Base-by-base conservation (phyloP, 495 filamentous ascomycete genomes). In the Saxispiralis lemnorum region DNA sequence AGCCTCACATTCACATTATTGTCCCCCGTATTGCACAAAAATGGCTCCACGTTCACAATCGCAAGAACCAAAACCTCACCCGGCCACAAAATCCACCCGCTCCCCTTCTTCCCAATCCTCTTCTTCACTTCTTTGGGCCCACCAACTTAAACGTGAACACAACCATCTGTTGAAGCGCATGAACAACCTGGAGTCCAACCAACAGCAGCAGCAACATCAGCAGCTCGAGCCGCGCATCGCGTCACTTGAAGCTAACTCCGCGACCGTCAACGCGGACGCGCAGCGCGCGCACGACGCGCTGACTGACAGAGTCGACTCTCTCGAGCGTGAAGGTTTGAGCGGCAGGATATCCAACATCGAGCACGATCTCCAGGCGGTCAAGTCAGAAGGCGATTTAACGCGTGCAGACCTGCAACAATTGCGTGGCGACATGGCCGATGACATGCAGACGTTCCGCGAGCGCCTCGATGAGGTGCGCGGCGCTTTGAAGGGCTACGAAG, bases 71-170 rank as follows among this genome's bases (percentile, higher is more conserved):
- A 30, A 30, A 31, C 17, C 21, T 41, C 18, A 28, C 17, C 7
- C 31, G 21, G 39, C 14, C 19, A 13, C 11, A 13, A 10, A 24
- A 13, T 30, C 39, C 21, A 14, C 11, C 39, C 18, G 28, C 31
- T 31, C 39, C 28, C 4, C 12, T 16, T 10, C 20, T 21, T n/a
- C n/a, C 11, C 2, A 30, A 17, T 51, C 44, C n/a, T 58, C 58
- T 7, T 48, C 56, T 10, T 57, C 55, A 10, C 50, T 62, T 2
- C 51, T 63, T 17, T 63, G 59, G 59, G 51, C 47, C 4, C 43
- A 58, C 30, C 58, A 62, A 42, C 40, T 63, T 7, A 61, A 61
- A 40, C 44, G 51, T 7, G 54, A 62, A 43, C 48, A 63, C 37
- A 43, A 18, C 7, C 32, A 54, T 35, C 43, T 63, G 7, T 56